Percentiles rank a stretch among this genome's conserved stretches.
Evolutionary conservation across 2,329 filamentous ascomycete species (phyloP).

Genomic region (Chrysosporium queenslandicum): DNA sequence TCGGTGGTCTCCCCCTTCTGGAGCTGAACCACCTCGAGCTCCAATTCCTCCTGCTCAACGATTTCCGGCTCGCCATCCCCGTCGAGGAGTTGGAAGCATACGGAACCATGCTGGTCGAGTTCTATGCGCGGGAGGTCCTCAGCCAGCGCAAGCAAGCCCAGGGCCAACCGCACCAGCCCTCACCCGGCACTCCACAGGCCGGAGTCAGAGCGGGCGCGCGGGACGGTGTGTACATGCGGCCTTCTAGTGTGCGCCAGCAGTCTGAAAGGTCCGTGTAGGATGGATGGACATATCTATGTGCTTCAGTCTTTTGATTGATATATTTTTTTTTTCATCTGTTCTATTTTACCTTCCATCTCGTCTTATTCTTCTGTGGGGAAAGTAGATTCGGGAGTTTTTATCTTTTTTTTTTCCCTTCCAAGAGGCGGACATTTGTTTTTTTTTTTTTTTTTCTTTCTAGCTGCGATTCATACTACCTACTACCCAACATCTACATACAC

Average conservation of each 20-base stretch:
- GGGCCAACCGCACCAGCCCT: neutral
- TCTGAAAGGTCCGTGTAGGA: neutral
- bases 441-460: too few species aligned
- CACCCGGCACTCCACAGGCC: neutral
- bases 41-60: constrained; percentile 90
- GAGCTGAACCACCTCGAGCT: constrained; percentile 94
- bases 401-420: neutral
- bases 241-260: neutral
- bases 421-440: neutral
- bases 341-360: neutral
- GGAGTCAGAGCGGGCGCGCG: neutral
- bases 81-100: constrained; percentile 96
- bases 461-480: too few species aligned
- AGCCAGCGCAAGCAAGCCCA: constrained; percentile 40
- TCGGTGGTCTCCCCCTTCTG: constrained; percentile 80
- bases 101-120: constrained; percentile 96
- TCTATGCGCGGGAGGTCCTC: constrained; percentile 86
- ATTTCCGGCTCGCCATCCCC: constrained; percentile 85
- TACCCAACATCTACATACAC: too few species aligned
- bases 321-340: too few species aligned
- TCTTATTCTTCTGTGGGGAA: neutral
- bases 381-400: neutral
- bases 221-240: constrained; percentile 5
- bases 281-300: neutral
- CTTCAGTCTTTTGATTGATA: too few species aligned